phyloP scores from a whole-genome alignment of 2,329 filamentous ascomycete species.

The Fusarium neocosmosporiellum region DNA sequence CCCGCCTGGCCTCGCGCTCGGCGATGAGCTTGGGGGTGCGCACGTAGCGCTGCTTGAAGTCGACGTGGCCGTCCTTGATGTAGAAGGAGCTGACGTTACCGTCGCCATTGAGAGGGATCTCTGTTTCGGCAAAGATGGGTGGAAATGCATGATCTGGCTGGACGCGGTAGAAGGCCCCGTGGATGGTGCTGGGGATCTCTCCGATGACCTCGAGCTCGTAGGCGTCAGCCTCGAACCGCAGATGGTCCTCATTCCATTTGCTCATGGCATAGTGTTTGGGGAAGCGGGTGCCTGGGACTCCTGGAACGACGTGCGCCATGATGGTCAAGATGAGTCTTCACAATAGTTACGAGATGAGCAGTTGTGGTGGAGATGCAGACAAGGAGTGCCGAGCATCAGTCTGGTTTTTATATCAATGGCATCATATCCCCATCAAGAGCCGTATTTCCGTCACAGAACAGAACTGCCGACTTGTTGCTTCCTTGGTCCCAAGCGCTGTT shows the following conservation, averaged over 20 bases:
- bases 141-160: constrained; percentile 15
- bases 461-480: background rate
- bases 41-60: constrained; percentile 22
- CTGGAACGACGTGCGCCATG: constrained; percentile 8
- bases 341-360: background rate
- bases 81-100: constrained; percentile 13
- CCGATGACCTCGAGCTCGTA: constrained; percentile 16
- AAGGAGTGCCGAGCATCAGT: background rate
- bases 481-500: background rate
- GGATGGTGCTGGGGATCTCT: constrained; percentile 9
- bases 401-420: background rate
- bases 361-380: background rate
- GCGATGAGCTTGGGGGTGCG: constrained; percentile 15
- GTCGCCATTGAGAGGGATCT: constrained; percentile 16
- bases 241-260: constrained; percentile 18
- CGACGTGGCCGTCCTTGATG: constrained; percentile 15
- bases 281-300: constrained; percentile 11
- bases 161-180: constrained; percentile 16
- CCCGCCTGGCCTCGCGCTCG: constrained; percentile 12
- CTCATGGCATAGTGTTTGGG: constrained; percentile 18
- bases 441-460: background rate
- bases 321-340: background rate
- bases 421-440: background rate
- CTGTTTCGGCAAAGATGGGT: constrained; percentile 13
- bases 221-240: constrained; percentile 15